Base-by-base conservation (phyloP, 768 basidiomycete species). In the Naganishia vaughanmartiniae region DNA sequence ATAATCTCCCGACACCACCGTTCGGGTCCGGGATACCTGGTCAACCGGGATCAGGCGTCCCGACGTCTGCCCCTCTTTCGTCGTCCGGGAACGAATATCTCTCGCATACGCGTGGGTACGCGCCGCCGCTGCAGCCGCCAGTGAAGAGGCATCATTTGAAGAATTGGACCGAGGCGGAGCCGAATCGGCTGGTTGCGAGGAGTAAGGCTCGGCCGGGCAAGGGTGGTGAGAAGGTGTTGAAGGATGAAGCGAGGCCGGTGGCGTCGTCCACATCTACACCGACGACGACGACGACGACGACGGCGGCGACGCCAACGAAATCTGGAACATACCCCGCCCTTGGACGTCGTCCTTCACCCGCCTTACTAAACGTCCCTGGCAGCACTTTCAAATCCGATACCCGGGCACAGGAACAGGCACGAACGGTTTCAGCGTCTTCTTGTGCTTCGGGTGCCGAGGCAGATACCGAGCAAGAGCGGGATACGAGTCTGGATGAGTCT, bases 81-180 rank as follows among this genome's bases (percentile, higher is more conserved):
- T 7, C 10, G 17, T 9, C 42, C 10, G 30, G 28, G 24, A 11
- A 33, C n/a, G 57, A 21, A 12, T 58, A 58, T 58, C 34, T n/a
- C 1, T 36, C 34, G 21, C 57, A 58, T n/a, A 15, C 24, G 19
- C 17, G 9, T 42, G 17, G 10, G 15, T n/a, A 51, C 6, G 4
- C 48, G 48, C n/a, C 6, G 14, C 6, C 58, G 24, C 58, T 5
- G 58, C 58, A 24, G 9, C 21, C 19, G 9, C 60, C 57, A 10
- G 60, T 63, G 26, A 63, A 63, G 60, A 36, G 60, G 24, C 36
- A 63, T 63, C 60, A 63, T 45, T 30, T 63, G 36, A 63, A 63
- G 26, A 63, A 63, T 19, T 63, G 60, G 60, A 63, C 60, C 11
- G 60, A 63, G 15, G 60, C 60, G 15, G 60, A 63, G 28, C 60